These are phyloP conservation scores for Orbilia oligospora DNA, from an alignment of 2,329 filamentous ascomycete genomes.

Conservation along the genomic window DNA sequence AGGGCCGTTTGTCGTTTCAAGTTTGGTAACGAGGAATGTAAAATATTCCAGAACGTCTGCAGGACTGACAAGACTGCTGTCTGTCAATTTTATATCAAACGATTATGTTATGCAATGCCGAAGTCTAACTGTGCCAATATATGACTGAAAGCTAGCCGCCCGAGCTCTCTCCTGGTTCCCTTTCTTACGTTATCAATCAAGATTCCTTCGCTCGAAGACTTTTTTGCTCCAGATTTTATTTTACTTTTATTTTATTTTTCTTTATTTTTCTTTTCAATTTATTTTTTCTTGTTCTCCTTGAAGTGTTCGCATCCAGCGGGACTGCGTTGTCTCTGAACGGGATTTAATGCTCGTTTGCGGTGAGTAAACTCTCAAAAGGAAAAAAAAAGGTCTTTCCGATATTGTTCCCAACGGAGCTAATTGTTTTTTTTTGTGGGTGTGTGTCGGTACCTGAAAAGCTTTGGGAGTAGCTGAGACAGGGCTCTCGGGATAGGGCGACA, in stretches of 20 bases:
- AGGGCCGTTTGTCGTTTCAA: constrained; percentile 45
- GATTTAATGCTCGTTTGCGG: constrained; percentile 39
- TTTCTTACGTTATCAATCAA: constrained; percentile 29
- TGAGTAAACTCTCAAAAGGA: constrained; percentile 16
- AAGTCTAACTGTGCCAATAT: neutral
- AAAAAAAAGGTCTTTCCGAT: constrained; percentile 51
- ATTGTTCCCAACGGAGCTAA: constrained; percentile 57
- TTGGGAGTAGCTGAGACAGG: constrained; percentile 34
- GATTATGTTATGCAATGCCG: neutral
- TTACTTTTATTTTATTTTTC: too few species aligned
- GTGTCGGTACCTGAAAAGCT: constrained; percentile 24
- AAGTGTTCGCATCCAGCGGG: neutral
- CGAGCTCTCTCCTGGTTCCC: neutral
- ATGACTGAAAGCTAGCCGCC: constrained; percentile 15
- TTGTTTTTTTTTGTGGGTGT: constrained; percentile 2
- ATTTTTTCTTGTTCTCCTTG: constrained; percentile 14
- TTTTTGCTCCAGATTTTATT: constrained; percentile 44
- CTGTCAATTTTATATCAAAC: neutral
- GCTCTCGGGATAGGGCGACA: constrained; percentile 32
- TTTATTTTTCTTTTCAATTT: constrained; percentile 5
- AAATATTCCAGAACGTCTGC: neutral
- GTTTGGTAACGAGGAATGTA: constrained; percentile 43
- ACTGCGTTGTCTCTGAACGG: constrained; percentile 40
- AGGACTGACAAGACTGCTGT: neutral
- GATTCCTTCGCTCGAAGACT: constrained; percentile 23